Percentiles rank a stretch among this genome's conserved stretches.
These are phyloP conservation scores for Scutellaria minor DNA, from an alignment of 257 asterid genomes.

Conservation along the genomic window DNA sequence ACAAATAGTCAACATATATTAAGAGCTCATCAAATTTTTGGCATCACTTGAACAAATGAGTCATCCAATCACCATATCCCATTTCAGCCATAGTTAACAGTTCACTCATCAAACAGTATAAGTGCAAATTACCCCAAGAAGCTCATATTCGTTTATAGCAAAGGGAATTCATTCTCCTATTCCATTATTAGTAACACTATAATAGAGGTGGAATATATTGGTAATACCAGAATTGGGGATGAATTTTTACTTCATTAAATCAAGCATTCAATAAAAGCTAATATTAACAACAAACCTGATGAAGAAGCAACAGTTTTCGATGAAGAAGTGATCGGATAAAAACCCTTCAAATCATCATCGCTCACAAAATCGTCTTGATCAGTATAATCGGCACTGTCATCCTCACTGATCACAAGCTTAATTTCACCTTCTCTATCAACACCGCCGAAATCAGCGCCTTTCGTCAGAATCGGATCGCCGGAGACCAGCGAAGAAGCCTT, in stretches of 20 bases:
- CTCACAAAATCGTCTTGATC: slow-evolving; percentile 38
- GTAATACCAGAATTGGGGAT: not conserved
- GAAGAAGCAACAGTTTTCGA: slow-evolving; percentile 32
- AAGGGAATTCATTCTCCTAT: not conserved
- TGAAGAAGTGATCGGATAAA: slow-evolving; percentile 35
- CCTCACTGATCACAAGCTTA: slow-evolving; percentile 39
- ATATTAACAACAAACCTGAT: slow-evolving; percentile 51
- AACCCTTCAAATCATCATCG: slow-evolving; percentile 39
- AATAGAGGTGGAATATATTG: not conserved
- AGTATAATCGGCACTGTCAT: slow-evolving; percentile 29
- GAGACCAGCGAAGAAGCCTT: slow-evolving; percentile 65
- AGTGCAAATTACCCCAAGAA: not conserved
- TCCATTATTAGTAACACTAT: not conserved
- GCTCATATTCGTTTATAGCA: not conserved
- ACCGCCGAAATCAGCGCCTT: slow-evolving; percentile 30
- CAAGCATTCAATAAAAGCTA: not conserved
- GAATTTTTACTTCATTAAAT: not conserved
- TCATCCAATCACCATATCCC: not conserved
- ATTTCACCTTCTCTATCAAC: slow-evolving; percentile 45
- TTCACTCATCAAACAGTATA: not conserved
- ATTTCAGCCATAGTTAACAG: slow-evolving; percentile 15
- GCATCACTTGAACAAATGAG: not conserved
- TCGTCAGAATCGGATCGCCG: slow-evolving; percentile 42
- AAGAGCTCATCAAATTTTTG: slow-evolving; percentile 10
- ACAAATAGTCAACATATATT: not conserved